Evolutionary conservation across 1,284 basidiomycete genomes (phyloP).

Genomic region (Ustilago tritici): DNA sequence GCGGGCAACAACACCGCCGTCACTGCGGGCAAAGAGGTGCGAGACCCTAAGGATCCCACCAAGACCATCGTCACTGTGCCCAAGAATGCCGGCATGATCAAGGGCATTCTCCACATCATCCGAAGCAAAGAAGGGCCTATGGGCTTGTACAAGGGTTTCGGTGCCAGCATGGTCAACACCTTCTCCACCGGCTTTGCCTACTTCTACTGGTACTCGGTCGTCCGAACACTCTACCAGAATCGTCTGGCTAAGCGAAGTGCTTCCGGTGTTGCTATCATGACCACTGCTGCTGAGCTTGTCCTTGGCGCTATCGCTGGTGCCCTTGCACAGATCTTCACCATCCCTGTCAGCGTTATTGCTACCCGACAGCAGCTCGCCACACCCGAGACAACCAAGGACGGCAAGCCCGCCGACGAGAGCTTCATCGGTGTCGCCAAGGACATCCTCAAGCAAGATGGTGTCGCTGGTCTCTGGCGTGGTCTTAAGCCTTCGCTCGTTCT

Average conservation of each 20-base stretch:
- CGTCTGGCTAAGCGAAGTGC: conserved; percentile 52
- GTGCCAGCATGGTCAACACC: conserved; percentile 97
- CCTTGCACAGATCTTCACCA: conserved; percentile 96
- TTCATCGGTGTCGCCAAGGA: conserved; percentile 84
- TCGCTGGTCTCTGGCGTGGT: conserved; percentile 92
- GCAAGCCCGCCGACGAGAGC: conserved; percentile 70
- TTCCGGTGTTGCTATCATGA: conserved; percentile 47
- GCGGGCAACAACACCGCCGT: conserved; percentile 71
- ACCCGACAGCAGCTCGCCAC: conserved; percentile 84
- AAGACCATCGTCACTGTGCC: conserved; percentile 67
- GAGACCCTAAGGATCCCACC: conserved; percentile 75
- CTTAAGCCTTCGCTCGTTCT: conserved; percentile 91
- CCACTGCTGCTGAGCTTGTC: conserved; percentile 73
- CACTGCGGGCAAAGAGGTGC: conserved; percentile 71
- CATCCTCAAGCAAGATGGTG: conserved; percentile 91
- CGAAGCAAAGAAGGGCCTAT: conserved; percentile 59
- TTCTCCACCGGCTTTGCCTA: conserved; percentile 97
- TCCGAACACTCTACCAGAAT: conserved; percentile 79
- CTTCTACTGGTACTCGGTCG: conserved; percentile 98
- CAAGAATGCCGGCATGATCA: conserved; percentile 61
- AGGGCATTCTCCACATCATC: conserved; percentile 64
- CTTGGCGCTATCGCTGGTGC: conserved; percentile 93
- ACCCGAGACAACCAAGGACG: conserved; percentile 39
- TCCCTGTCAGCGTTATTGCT: conserved; percentile 96
- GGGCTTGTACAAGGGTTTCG: conserved; percentile 92